Conservation (phyloP, 2,329 filamentous ascomycete genomes). For the Akanthomyces dipterigenus region DNA sequence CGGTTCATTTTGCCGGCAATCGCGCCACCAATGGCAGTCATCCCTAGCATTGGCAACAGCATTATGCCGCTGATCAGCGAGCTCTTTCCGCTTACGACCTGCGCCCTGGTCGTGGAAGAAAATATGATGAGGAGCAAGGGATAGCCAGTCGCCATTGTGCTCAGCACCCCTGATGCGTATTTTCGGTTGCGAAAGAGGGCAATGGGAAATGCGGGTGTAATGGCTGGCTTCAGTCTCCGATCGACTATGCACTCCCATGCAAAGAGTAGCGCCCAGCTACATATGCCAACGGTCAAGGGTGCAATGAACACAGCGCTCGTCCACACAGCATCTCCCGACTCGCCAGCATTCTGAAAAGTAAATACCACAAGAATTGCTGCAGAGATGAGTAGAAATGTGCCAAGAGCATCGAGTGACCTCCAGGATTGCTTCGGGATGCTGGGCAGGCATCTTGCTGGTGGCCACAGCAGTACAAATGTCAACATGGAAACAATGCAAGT, state of each 20-base stretch:
- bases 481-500: conserved; percentile 39
- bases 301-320: conserved; percentile 28
- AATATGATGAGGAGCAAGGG: conserved; percentile 44
- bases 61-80: conserved; percentile 42
- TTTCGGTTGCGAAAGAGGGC: conserved; percentile 39
- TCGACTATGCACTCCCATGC: conserved; percentile 22
- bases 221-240: conserved; percentile 9
- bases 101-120: conserved; percentile 41
- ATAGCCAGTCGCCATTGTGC: conserved; percentile 43
- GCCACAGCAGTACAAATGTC: conserved; percentile 45
- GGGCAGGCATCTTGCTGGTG: conserved; percentile 32
- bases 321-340: conserved; percentile 33
- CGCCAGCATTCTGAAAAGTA: conserved; percentile 46
- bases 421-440: conserved; percentile 33
- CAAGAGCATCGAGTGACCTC: conserved; percentile 46
- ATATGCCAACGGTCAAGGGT: conserved; percentile 22
- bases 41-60: conserved; percentile 46
- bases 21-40: conserved; percentile 38
- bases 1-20: conserved; percentile 36
- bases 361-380: conserved; percentile 51
- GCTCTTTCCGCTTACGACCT: conserved; percentile 42
- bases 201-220: conserved; percentile 39
- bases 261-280: conserved; percentile 22
- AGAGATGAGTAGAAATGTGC: conserved; percentile 44
- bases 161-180: conserved; percentile 35